phyloP scores from a whole-genome alignment of 768 basidiomycete species.

The Termitomyces sp. region DNA sequence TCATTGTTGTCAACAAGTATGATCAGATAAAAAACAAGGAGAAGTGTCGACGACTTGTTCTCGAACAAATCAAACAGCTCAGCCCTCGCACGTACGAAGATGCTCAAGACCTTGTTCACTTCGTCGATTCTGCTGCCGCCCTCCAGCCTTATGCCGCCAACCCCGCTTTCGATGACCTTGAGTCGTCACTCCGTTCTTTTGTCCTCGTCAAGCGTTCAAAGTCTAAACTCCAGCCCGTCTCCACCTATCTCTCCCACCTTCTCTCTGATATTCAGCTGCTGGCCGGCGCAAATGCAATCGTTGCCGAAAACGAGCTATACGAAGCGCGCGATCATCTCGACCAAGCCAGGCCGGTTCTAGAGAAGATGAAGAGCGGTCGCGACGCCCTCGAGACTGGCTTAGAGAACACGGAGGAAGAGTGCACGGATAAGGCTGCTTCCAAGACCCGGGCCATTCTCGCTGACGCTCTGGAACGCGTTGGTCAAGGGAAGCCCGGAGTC shows the following conservation, averaged over 20 bases:
- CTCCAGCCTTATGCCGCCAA: constrained; percentile 63
- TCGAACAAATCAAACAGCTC: constrained; percentile 92
- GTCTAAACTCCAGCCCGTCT: constrained; percentile 91
- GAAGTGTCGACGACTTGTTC: constrained; percentile 80
- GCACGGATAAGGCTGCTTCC: constrained; percentile 47
- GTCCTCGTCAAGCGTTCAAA: constrained; percentile 95
- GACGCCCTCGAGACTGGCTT: constrained; percentile 78
- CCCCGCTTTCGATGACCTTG: constrained; percentile 81
- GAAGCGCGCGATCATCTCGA: constrained; percentile 69
- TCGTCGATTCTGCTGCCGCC: constrained; percentile 87
- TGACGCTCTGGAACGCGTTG: constrained; percentile 73
- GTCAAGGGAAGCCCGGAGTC: constrained; percentile 67
- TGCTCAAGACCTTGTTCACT: constrained; percentile 92
- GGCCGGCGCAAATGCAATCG: constrained; percentile 78
- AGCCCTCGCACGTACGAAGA: constrained; percentile 92
- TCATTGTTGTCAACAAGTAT: constrained; percentile 98
- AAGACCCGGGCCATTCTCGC: constrained; percentile 58
- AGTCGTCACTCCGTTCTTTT: constrained; percentile 87
- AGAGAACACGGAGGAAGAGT: constrained; percentile 75
- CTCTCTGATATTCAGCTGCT: constrained; percentile 88
- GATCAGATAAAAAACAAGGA: constrained; percentile 95
- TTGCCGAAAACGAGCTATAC: constrained; percentile 76
- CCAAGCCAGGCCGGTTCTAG: constrained; percentile 73
- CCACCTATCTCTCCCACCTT: constrained; percentile 89
- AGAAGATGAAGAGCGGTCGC: constrained; percentile 76